Evolutionary conservation across 768 basidiomycete species (phyloP).

Genomic region (Russula olivacea): DNA sequence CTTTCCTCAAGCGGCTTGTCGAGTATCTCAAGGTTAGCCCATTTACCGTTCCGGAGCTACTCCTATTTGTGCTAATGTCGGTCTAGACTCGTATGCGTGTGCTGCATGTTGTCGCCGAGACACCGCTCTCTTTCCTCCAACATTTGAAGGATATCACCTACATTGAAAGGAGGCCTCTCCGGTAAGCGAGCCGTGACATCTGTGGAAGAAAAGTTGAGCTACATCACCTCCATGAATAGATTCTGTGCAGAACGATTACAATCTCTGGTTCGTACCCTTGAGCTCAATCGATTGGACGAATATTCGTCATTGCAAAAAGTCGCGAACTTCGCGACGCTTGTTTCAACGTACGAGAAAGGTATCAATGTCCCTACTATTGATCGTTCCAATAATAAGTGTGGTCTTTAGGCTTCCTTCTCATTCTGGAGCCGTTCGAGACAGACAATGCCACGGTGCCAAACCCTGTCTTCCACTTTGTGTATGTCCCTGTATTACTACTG

Average conservation of each 20-base stretch:
- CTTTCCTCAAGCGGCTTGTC: constrained; percentile 95
- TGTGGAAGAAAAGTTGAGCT: neutral
- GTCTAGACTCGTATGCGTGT: constrained; percentile 94
- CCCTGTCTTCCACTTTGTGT: constrained; percentile 98
- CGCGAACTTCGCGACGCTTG: constrained; percentile 91
- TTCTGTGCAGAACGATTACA: constrained; percentile 96
- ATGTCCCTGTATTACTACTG: constrained; percentile 27
- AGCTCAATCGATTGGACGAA: constrained; percentile 86
- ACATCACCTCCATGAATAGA: constrained; percentile 37
- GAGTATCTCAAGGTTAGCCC: constrained; percentile 87
- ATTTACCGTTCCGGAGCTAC: neutral
- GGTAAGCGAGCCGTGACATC: constrained; percentile 45
- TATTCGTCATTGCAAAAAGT: constrained; percentile 90
- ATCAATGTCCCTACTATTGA: neutral
- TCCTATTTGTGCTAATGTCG: neutral
- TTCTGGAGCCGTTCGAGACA: constrained; percentile 97
- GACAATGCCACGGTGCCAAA: constrained; percentile 98
- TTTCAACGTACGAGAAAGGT: constrained; percentile 98
- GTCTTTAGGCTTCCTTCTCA: constrained; percentile 80
- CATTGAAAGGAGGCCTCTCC: constrained; percentile 87
- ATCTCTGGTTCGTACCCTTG: constrained; percentile 87
- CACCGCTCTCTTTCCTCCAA: constrained; percentile 92
- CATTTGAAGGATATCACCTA: constrained; percentile 99
- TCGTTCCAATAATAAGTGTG: constrained; percentile 1
- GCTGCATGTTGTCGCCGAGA: constrained; percentile 98